phyloP scores from a whole-genome alignment of 176 grass and related monocot genomes.

The Avena atlantica region DNA sequence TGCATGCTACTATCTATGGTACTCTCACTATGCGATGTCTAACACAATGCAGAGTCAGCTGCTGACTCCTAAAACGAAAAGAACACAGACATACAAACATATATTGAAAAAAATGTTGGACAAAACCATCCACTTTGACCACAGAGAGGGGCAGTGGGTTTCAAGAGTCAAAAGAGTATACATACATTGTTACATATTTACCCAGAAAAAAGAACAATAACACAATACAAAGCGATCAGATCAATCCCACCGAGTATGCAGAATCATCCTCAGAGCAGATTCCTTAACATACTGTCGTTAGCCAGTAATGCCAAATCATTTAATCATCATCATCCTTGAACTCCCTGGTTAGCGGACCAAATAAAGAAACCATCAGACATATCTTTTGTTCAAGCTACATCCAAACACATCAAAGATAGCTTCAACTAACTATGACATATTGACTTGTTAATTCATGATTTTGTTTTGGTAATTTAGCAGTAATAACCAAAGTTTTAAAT shows the following conservation, averaged over 20 bases:
- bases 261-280: slow-evolving; percentile 21
- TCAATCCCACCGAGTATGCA: not conserved
- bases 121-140: not conserved
- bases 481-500: no score
- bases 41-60: not conserved
- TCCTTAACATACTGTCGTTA: slow-evolving; percentile 8
- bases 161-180: not conserved
- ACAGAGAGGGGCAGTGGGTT: not conserved
- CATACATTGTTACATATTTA: slow-evolving; percentile 38
- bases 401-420: not conserved
- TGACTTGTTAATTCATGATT: not conserved
- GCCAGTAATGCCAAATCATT: not conserved
- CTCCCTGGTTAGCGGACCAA: slow-evolving; percentile 33
- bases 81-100: not conserved
- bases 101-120: not conserved
- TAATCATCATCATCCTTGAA: slow-evolving; percentile 49
- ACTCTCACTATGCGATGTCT: no score
- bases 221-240: slow-evolving; percentile 45
- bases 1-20: no score
- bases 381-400: not conserved
- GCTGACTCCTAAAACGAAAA: not conserved
- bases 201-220: slow-evolving; percentile 15
- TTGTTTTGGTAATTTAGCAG: slow-evolving; percentile 9
- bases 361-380: slow-evolving; percentile 12
- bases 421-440: slow-evolving; percentile 27